Evolutionary conservation across 225 moss, liverwort and hornwort genomes (phyloP).

Genomic region (Sphagnum contortum): DNA sequence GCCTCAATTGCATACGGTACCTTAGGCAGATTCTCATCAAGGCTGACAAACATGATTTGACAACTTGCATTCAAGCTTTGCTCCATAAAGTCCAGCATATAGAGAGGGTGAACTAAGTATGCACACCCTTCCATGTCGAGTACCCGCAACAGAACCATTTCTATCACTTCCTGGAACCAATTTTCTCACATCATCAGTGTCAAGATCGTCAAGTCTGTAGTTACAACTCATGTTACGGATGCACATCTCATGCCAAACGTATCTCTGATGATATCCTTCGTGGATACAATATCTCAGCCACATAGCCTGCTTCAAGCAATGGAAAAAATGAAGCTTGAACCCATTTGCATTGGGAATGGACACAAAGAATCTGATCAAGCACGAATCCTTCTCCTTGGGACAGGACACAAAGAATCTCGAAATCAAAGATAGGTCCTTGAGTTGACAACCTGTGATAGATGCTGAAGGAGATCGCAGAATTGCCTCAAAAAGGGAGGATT

Average conservation of each 20-base stretch:
- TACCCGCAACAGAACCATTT: slow-evolving; percentile 28
- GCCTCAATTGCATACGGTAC: slow-evolving; percentile 8
- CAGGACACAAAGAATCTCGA: too few species aligned
- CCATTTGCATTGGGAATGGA: too few species aligned
- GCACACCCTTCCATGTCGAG: slow-evolving; percentile 49
- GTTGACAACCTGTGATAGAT: slow-evolving; percentile 29
- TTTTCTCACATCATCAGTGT: not conserved
- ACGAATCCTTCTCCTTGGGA: too few species aligned
- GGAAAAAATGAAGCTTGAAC: too few species aligned
- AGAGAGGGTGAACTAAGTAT: slow-evolving; percentile 35
- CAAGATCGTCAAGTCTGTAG: not conserved
- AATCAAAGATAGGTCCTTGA: too few species aligned
- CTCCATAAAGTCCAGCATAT: slow-evolving; percentile 27
- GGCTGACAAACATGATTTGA: slow-evolving; percentile 27
- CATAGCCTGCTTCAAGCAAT: too few species aligned
- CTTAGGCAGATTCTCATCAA: slow-evolving; percentile 32
- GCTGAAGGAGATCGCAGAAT: slow-evolving; percentile 35
- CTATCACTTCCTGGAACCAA: slow-evolving; percentile 26
- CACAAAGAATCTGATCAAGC: too few species aligned
- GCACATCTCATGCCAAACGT: not conserved
- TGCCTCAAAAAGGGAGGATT: slow-evolving; percentile 24
- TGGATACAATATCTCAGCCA: not conserved
- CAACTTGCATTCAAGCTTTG: slow-evolving; percentile 22
- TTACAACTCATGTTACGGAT: too few species aligned
- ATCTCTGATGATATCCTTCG: not conserved